Base-by-base conservation (phyloP, 2,329 filamentous ascomycete genomes). In the Plectosphaerella sp. region DNA sequence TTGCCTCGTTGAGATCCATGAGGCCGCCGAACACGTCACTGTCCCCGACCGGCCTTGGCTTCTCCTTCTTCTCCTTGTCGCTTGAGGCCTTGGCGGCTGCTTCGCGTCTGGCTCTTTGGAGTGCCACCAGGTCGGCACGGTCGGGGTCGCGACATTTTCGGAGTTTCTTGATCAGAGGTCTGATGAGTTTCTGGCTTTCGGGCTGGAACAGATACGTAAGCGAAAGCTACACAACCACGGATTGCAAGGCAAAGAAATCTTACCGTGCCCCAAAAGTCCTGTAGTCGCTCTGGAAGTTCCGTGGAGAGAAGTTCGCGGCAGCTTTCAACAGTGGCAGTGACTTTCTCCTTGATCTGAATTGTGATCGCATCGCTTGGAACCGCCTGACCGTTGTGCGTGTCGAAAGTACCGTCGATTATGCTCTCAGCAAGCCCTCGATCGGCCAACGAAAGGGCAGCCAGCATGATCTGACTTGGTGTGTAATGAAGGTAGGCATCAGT, bases 401-500 rank as follows among this genome's bases (percentile, higher is more conserved):
- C 24, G 24, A 58, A 73, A 2, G 71, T 69, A 7, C 69, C 64
- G 1, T 72, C 68, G 12, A 82, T 62, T 45, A 83, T 57, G 4
- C 69, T 66, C 54, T 82, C 76, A 3, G 78, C 64, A 33, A 94
- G 71, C 0, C 78, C 81, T 41, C 76, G 71, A 64, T 97, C 93
- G 0, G 86, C 89, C 49, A 95, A 79, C 14, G 87, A 77, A 25
- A 97, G 72, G 0, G 92, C 85, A 0, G 90, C 87, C 54, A 97
- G 79, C 85, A 92, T 92, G 66, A 97, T 96, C 68, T 99, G 94
- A 22, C 89, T 88, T 0, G 94, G 94, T 0, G 93, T 93, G 72
- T 89, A 97, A 69, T 96, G 87, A 71, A 97, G 97, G 72, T 97
- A 97, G n/a, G 84, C 91, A 62, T 99, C 94, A 24, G 93, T 96